Base-by-base conservation (phyloP, 2,329 filamentous ascomycete species). In the Neoarthrinium moseri region DNA sequence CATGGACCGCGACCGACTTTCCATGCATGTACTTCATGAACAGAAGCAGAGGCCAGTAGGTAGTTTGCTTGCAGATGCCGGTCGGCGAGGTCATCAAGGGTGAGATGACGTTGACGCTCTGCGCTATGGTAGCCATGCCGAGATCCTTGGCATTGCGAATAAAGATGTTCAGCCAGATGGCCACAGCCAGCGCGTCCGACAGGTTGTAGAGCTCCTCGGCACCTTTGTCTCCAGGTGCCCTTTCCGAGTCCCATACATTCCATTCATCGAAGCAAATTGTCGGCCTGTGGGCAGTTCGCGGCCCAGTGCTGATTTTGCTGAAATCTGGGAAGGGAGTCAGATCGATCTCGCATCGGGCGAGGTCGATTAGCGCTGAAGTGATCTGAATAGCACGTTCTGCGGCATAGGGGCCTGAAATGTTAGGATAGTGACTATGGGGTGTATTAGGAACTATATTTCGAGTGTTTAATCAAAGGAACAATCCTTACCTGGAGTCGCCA, bases 231-330 rank as follows among this genome's bases (percentile, higher is more conserved):
- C 87, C 87, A 0, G 84, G 84, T 0, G 87, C 86, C 7, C 86
- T 79, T 43, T 75, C 72, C 1, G 86, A 84, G 56, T 89, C 86
- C 87, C 87, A 91, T 7, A 91, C 86, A 62, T 91, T 91, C 87
- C 87, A 91, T 65, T 91, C 87, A 61, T 91, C 87, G 60, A 91
- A 91, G 72, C 87, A 91, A 61, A 91, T 89, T 42, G 77, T 85
- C 37, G 81, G 30, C 29, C 41, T 30, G 13, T 44, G 20, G n/a
- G 20, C 12, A n/a, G 20, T 27, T 17, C 8, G 11, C 13, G 41
- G 41, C 30, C 13, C 23, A 8, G 41, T 35, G 6, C 12, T 26
- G 30, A 44, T 44, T 13, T 22, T 34, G 41, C n/a, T 36, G 12
- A 35, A 27, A 30, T 44, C 84, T 4, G 77, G 71, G 4, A 79